phyloP scores from a whole-genome alignment of 768 basidiomycete genomes.

The Hypsizygus marmoreus region DNA sequence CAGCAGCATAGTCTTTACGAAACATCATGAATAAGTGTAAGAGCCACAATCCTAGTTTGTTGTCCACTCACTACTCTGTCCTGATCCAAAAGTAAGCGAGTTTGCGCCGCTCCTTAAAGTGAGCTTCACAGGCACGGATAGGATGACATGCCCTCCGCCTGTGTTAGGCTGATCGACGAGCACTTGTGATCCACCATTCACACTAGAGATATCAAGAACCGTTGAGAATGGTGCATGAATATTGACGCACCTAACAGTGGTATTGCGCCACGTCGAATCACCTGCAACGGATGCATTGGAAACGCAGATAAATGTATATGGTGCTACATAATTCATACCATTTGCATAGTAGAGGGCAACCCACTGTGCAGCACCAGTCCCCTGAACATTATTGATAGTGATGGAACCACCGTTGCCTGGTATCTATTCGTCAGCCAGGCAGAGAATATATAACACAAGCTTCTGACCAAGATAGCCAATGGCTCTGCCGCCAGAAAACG shows the following conservation, averaged over 20 bases:
- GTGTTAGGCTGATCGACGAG: constrained; percentile 59
- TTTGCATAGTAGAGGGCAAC: constrained; percentile 64
- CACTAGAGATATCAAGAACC: constrained; percentile 31
- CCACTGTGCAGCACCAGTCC: constrained; percentile 57
- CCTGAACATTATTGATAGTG: constrained; percentile 57
- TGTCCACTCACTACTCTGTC: constrained; percentile 48
- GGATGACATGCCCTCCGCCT: constrained; percentile 51
- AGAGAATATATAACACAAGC: background rate
- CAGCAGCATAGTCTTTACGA: constrained; percentile 52
- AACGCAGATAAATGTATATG: background rate
- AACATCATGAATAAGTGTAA: background rate
- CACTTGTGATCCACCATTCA: constrained; percentile 57
- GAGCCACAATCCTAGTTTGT: background rate
- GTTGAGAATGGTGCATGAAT: background rate
- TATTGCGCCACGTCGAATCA: constrained; percentile 60
- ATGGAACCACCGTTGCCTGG: constrained; percentile 59
- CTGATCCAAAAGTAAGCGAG: constrained; percentile 49
- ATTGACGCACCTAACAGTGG: constrained; percentile 50
- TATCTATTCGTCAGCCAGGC: background rate
- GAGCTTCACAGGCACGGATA: constrained; percentile 59
- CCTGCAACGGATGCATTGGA: constrained; percentile 22
- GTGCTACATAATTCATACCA: constrained; percentile 30
- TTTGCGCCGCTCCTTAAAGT: constrained; percentile 51
- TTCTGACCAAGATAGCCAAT: constrained; percentile 58
- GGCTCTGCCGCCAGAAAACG: constrained; percentile 54